Conservation (phyloP, 345 rosid species). For the Ceriops tagal region DNA sequence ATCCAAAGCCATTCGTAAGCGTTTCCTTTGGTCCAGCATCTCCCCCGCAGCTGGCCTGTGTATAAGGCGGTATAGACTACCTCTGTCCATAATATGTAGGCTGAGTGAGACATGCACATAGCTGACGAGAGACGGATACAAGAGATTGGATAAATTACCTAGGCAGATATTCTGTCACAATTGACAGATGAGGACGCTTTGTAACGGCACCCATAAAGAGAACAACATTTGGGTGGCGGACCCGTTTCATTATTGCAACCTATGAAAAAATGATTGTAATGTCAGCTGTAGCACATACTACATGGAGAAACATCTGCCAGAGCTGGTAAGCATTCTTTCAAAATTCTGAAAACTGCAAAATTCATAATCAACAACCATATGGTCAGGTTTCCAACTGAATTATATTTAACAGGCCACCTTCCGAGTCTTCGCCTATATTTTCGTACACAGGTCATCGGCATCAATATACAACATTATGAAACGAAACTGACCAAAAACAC, state of each 20-base stretch:
- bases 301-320: not conserved
- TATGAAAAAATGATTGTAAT: slow-evolving; percentile 18
- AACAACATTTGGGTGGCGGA: slow-evolving; percentile 95
- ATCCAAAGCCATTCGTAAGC: slow-evolving; percentile 90
- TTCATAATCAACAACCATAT: not conserved
- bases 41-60: slow-evolving; percentile 89
- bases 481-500: not conserved
- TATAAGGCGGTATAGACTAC: slow-evolving; percentile 86
- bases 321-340: not conserved
- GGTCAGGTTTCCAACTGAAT: not conserved
- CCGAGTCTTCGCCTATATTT: not conserved
- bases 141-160: slow-evolving; percentile 41
- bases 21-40: slow-evolving; percentile 74
- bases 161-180: slow-evolving; percentile 88
- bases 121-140: not conserved
- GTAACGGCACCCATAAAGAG: slow-evolving; percentile 99
- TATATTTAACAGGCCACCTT: not conserved
- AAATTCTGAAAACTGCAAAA: no score
- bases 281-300: not conserved
- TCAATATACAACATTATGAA: not conserved
- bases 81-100: slow-evolving; percentile 43
- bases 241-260: slow-evolving; percentile 98
- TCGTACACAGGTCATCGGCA: not conserved
- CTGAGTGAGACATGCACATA: slow-evolving; percentile 3
- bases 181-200: slow-evolving; percentile 76